Percentiles rank a stretch among this genome's conserved stretches.
phyloP scores from a whole-genome alignment of 2,329 filamentous ascomycete species.

The Chalara sp. region DNA sequence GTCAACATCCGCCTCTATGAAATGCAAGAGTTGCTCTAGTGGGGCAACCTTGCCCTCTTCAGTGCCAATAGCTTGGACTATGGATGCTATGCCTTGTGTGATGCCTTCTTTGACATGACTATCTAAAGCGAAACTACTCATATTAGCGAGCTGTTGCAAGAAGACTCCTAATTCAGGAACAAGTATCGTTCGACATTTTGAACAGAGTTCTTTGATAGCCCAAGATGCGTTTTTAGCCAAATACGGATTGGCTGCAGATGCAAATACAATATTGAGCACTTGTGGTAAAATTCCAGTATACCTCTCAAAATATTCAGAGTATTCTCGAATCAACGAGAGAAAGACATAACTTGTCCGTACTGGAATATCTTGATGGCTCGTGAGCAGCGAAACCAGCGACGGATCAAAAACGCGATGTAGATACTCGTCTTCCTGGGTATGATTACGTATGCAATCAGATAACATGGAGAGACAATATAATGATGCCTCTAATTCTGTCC shows the following conservation, averaged over 20 bases:
- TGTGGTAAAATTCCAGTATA: constrained; percentile 60
- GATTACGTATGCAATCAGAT: constrained; percentile 57
- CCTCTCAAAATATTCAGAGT: constrained; percentile 70
- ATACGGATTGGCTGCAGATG: constrained; percentile 53
- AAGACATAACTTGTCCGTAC: constrained; percentile 60
- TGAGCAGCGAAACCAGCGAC: constrained; percentile 48
- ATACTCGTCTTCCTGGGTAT: constrained; percentile 48
- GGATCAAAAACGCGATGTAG: constrained; percentile 56
- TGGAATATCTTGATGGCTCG: constrained; percentile 48
- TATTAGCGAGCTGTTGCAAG: constrained; percentile 60
- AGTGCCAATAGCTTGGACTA: constrained; percentile 64
- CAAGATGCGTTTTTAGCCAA: constrained; percentile 65
- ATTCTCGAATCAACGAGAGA: constrained; percentile 63
- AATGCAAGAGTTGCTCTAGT: constrained; percentile 51
- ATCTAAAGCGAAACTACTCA: constrained; percentile 52
- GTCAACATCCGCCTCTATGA: constrained; percentile 57
- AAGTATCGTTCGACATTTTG: constrained; percentile 65
- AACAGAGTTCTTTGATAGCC: constrained; percentile 68
- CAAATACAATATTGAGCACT: constrained; percentile 69
- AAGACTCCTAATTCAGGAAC: constrained; percentile 62
- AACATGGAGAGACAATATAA: constrained; percentile 60
- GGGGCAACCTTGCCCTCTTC: constrained; percentile 46
- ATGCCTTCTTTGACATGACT: constrained; percentile 66
- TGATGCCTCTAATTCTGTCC: constrained; percentile 54
- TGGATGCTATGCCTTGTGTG: constrained; percentile 65